Conservation (phyloP, 768 basidiomycete species). For the Podaxis carcinomalis region DNA sequence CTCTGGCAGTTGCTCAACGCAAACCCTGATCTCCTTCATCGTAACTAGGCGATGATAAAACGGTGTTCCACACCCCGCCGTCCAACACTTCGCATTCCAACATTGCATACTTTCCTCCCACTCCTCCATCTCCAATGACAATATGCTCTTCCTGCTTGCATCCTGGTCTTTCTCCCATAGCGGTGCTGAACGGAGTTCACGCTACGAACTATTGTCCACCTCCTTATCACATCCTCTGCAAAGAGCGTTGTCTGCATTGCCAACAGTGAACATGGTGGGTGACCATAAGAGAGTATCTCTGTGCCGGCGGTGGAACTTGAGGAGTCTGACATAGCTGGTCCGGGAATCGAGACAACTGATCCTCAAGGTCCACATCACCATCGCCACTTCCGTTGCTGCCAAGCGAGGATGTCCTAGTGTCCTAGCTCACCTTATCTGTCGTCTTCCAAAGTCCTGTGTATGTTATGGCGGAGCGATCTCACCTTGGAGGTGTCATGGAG, state of each 20-base stretch:
- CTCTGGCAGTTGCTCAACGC: not conserved
- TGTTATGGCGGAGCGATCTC: no score
- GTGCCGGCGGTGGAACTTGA: not conserved
- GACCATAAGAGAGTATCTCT: not conserved
- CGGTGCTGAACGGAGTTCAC: not conserved
- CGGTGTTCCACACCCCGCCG: not conserved
- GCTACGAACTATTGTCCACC: not conserved
- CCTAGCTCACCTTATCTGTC: no score
- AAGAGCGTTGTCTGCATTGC: not conserved
- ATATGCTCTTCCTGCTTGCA: not conserved
- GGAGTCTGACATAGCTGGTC: not conserved
- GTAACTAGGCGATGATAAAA: not conserved
- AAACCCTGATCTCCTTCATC: not conserved
- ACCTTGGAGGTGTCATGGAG: no score
- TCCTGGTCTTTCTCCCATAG: not conserved
- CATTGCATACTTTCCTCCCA: not conserved
- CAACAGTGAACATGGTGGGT: not conserved
- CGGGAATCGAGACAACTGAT: not conserved
- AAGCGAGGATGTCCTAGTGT: no score
- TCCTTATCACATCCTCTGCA: not conserved
- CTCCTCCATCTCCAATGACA: not conserved
- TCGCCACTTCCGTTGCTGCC: no score
- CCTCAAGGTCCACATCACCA: not conserved
- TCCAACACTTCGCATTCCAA: conserved; percentile 12
- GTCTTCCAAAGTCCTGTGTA: no score